These are phyloP conservation scores for Solanum verrucosum DNA, from an alignment of 257 asterid genomes.

Conservation along the genomic window DNA sequence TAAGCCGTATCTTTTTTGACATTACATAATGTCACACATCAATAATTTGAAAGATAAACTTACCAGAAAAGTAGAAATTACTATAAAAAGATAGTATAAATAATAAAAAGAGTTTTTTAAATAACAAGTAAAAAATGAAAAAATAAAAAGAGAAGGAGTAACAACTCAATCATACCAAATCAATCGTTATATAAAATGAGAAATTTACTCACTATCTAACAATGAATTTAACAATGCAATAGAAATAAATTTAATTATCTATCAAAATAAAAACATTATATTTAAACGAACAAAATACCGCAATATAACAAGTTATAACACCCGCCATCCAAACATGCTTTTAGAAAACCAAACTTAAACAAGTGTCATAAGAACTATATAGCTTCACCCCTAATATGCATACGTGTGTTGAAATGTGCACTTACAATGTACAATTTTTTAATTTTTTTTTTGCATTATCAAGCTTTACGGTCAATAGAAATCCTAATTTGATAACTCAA, in stretches of 20 bases:
- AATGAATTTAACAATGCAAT: background rate
- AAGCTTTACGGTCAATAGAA: background rate
- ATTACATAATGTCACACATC: background rate
- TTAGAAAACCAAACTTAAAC: background rate
- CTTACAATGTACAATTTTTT: background rate
- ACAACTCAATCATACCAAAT: background rate
- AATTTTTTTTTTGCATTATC: background rate
- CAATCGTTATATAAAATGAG: background rate
- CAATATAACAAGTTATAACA: background rate
- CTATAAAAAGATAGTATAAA: background rate
- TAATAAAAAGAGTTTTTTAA: background rate
- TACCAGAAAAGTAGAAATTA: background rate
- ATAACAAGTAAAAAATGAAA: background rate
- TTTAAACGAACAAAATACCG: background rate
- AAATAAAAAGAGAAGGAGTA: background rate
- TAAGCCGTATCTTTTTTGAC: background rate
- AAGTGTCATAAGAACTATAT: background rate
- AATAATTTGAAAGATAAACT: background rate
- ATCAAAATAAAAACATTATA: background rate
- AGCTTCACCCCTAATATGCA: background rate
- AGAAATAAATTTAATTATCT: background rate
- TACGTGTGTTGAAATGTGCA: background rate
- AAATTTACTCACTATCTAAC: fast-evolving
- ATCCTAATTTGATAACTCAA: background rate
- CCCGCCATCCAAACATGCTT: background rate